phyloP scores from a whole-genome alignment of 2,329 filamentous ascomycete genomes.

The Colletotrichum sp. region DNA sequence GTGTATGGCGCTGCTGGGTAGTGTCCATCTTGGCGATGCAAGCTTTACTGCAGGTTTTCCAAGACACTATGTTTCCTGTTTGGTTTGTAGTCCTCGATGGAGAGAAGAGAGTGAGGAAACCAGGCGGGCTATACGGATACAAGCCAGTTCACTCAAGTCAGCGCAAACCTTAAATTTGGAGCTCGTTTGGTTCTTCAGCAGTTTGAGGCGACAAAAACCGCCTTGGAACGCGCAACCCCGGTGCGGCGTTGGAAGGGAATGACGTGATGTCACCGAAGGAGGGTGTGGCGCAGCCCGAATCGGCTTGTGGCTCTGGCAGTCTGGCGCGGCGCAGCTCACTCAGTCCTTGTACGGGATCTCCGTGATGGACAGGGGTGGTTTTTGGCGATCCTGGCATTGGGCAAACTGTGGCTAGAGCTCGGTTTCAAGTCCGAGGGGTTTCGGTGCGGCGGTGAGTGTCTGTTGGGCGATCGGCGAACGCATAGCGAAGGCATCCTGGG shows the following conservation, averaged over 20 bases:
- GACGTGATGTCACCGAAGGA: conserved; percentile 6
- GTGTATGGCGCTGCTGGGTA: conserved; percentile 10
- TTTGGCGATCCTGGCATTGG: not conserved
- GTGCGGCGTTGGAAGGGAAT: not conserved
- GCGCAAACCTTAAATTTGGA: conserved; percentile 12
- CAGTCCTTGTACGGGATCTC: not conserved
- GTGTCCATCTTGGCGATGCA: conserved; percentile 6
- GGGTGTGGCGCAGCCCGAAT: conserved; percentile 1
- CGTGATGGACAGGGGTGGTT: not conserved
- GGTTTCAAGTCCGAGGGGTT: conserved; percentile 13
- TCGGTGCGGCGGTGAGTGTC: not conserved
- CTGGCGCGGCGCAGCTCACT: not conserved
- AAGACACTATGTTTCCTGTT: not conserved
- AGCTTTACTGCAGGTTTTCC: not conserved
- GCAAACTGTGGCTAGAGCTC: conserved; percentile 5
- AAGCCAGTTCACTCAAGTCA: not conserved
- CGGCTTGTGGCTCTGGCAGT: conserved; percentile 7
- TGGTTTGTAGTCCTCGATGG: not conserved
- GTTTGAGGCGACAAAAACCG: not conserved
- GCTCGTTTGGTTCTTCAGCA: not conserved
- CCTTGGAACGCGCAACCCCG: conserved; percentile 11
- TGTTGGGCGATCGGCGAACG: not conserved
- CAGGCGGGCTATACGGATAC: not conserved
- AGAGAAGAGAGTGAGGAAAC: not conserved
- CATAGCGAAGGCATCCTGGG: conserved; percentile 8